Evolutionary conservation across 2,329 filamentous ascomycete species (phyloP).

Genomic region (Graphilbum sp.): DNA sequence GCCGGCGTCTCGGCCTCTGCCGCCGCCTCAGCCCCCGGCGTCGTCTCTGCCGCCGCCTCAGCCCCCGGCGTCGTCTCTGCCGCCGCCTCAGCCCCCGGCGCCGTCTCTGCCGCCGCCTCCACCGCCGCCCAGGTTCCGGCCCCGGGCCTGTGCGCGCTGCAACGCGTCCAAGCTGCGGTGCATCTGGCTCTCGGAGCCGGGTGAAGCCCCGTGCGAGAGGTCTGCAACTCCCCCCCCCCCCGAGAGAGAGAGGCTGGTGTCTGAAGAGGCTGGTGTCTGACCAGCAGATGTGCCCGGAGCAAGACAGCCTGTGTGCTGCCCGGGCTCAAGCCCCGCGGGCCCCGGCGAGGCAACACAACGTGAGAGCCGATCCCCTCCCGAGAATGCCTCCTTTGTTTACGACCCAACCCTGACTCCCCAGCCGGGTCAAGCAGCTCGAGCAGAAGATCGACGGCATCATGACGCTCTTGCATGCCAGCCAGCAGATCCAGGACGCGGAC

Average conservation of each 20-base stretch:
- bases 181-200: constrained; percentile 10
- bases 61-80: neutral
- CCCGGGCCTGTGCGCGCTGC: constrained; percentile 16
- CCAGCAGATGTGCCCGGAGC: constrained; percentile 8
- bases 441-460: constrained; percentile 23
- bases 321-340: constrained; percentile 10
- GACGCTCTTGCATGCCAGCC: constrained; percentile 18
- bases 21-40: too few species aligned
- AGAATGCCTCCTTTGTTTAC: neutral
- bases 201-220: constrained; percentile 11
- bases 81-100: neutral
- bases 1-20: too few species aligned
- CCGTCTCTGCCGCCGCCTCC: too few species aligned
- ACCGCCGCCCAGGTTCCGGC: constrained; percentile 13
- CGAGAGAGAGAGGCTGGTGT: too few species aligned
- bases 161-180: constrained; percentile 12
- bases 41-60: neutral
- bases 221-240: neutral
- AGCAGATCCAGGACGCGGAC: constrained; percentile 10
- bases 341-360: constrained; percentile 10
- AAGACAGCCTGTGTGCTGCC: constrained; percentile 10
- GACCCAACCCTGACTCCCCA: constrained; percentile 3
- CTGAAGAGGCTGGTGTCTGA: neutral
- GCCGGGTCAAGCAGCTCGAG: constrained; percentile 21
- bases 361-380: too few species aligned